Conservation (phyloP, 2,329 filamentous ascomycete genomes). For the Ophiocordyceps polyrhachis-furcata region DNA sequence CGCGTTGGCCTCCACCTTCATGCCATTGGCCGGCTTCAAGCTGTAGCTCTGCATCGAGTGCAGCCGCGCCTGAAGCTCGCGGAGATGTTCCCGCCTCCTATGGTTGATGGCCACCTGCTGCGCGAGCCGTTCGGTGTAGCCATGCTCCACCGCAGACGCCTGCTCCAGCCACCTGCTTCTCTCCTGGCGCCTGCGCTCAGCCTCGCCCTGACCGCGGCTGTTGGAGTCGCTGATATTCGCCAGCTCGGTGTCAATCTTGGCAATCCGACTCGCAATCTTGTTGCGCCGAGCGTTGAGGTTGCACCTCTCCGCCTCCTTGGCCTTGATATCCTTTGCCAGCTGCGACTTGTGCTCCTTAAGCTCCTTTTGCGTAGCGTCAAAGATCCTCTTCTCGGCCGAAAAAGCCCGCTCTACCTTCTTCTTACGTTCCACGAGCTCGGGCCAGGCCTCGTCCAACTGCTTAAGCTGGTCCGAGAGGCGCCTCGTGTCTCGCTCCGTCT, state of each 20-base stretch:
- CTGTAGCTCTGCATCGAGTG: constrained; percentile 13
- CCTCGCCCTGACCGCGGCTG: constrained; percentile 43
- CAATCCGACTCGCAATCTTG: constrained; percentile 51
- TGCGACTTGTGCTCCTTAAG: constrained; percentile 40
- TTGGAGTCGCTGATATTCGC: constrained; percentile 53
- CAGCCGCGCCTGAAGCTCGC: constrained; percentile 13
- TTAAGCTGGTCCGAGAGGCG: constrained; percentile 40
- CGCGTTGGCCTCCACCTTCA: constrained; percentile 12
- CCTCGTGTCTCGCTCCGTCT: constrained; percentile 36
- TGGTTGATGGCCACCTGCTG: constrained; percentile 17
- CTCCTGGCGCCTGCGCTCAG: constrained; percentile 37
- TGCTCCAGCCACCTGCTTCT: constrained; percentile 28
- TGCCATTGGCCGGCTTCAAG: constrained; percentile 13
- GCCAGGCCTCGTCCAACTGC: constrained; percentile 38
- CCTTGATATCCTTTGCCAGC: constrained; percentile 43
- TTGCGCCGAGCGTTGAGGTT: constrained; percentile 49
- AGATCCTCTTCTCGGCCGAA: constrained; percentile 36
- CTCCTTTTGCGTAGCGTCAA: constrained; percentile 35
- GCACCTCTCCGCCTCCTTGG: constrained; percentile 43
- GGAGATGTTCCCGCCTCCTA: constrained; percentile 12
- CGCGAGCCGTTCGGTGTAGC: constrained; percentile 24
- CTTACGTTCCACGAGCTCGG: constrained; percentile 41
- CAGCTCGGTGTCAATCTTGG: constrained; percentile 55
- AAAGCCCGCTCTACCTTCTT: constrained; percentile 33
- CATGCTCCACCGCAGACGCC: constrained; percentile 24